These are phyloP conservation scores for Malus hybrid DNA, from an alignment of 331 rosid genomes.

Conservation along the genomic window DNA sequence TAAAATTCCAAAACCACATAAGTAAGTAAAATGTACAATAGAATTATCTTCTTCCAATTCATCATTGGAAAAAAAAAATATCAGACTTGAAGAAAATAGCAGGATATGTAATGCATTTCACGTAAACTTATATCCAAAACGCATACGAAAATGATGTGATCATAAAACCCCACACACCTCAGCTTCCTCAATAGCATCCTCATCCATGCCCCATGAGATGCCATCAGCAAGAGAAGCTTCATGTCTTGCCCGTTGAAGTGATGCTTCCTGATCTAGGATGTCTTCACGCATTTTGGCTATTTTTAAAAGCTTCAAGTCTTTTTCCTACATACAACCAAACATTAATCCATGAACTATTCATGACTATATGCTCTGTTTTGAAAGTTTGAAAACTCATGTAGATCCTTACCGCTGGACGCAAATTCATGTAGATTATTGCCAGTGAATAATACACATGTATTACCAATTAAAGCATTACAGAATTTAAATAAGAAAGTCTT, in stretches of 20 bases:
- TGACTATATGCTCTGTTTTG: not conserved
- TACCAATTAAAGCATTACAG: not conserved
- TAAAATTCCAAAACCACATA: constrained; percentile 31
- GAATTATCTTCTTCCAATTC: not conserved
- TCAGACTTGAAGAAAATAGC: not conserved
- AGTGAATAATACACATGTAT: not conserved
- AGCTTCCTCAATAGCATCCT: constrained; percentile 94
- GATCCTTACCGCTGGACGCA: not conserved
- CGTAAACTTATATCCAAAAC: not conserved
- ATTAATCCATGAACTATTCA: not conserved
- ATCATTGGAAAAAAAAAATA: not conserved
- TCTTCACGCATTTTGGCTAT: constrained; percentile 58
- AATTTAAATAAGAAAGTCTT: constrained; percentile 23
- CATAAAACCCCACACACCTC: constrained; percentile 52
- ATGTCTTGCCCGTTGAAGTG: constrained; percentile 73
- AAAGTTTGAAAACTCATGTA: not conserved
- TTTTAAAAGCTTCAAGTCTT: constrained; percentile 40
- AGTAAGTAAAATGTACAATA: not conserved
- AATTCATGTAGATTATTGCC: not conserved
- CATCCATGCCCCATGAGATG: constrained; percentile 96
- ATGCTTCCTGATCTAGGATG: constrained; percentile 75
- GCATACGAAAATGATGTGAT: constrained; percentile 2
- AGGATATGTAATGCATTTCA: constrained; percentile 5
- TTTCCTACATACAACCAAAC: constrained; percentile 41
- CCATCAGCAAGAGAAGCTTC: constrained; percentile 86